Conservation (phyloP, 495 filamentous ascomycete genomes). For the Usnea hakonensis region DNA sequence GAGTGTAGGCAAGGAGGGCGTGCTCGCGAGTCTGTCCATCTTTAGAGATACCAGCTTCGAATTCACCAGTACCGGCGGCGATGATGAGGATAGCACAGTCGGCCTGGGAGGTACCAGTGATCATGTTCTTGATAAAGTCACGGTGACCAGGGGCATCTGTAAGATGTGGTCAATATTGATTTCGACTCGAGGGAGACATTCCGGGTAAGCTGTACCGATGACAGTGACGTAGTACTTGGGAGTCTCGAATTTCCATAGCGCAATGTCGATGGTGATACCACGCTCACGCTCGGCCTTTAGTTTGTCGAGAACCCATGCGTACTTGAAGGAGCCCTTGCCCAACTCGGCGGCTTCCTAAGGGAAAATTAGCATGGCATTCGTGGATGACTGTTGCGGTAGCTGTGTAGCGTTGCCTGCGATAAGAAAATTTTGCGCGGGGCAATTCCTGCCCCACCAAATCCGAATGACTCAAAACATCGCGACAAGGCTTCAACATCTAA, state of each 20-base stretch:
- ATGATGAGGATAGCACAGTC: conserved; percentile 99
- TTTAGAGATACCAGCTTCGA: conserved; percentile 99
- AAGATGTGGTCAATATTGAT: conserved; percentile 21
- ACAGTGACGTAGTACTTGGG: conserved; percentile 98
- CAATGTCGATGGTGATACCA: conserved; percentile 99
- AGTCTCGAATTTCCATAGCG: conserved; percentile 99
- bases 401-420: conserved; percentile 13
- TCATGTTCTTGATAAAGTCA: conserved; percentile 99
- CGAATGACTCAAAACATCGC: conserved; percentile 14
- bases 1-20: conserved; percentile 99
- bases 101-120: conserved; percentile 99
- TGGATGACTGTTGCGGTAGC: conserved; percentile 13
- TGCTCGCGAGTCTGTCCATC: conserved; percentile 99
- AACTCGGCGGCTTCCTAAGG: conserved; percentile 93
- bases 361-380: conserved; percentile 39
- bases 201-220: conserved; percentile 63
- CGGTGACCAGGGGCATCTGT: conserved; percentile 96
- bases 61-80: conserved; percentile 99
- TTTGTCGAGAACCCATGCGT: conserved; percentile 99
- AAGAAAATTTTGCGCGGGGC: conserved; percentile 32
- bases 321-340: conserved; percentile 99
- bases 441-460: conserved; percentile 25
- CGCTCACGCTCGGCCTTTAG: conserved; percentile 99
- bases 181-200: conserved; percentile 1
- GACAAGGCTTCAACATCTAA: conserved; percentile 16